phyloP scores from a whole-genome alignment of 2,329 filamentous ascomycete species.

The Colletotrichum filicis region DNA sequence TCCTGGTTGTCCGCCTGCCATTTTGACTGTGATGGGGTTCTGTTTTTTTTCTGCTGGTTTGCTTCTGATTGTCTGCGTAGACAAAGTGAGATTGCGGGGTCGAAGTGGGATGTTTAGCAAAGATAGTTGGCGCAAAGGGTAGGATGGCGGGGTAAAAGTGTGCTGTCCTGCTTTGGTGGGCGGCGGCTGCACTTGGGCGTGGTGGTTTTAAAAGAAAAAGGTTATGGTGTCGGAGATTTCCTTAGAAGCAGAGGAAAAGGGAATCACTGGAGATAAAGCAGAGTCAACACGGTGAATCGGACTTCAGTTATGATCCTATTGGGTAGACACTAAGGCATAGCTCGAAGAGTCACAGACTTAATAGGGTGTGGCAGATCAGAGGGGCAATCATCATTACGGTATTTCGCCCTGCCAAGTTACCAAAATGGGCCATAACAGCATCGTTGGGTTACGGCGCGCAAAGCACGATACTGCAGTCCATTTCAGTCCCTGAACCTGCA shows the following conservation, averaged over 20 bases:
- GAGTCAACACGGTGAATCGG: neutral
- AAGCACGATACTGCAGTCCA: constrained; percentile 12
- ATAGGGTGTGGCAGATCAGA: constrained; percentile 3
- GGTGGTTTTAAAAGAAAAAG: neutral
- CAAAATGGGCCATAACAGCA: neutral
- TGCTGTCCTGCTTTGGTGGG: constrained; percentile 11
- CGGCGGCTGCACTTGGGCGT: constrained; percentile 16
- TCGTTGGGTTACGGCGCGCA: neutral
- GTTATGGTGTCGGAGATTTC: neutral
- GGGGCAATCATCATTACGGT: constrained; percentile 10
- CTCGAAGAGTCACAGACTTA: constrained; percentile 16
- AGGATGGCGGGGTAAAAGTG: constrained; percentile 29
- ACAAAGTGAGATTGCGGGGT: constrained; percentile 34
- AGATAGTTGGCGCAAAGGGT: constrained; percentile 7
- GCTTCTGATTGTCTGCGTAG: constrained; percentile 1
- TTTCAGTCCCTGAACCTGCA: constrained; percentile 1
- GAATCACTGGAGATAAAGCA: neutral
- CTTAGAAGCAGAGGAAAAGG: neutral
- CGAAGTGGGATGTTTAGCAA: constrained; percentile 31
- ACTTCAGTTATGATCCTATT: neutral
- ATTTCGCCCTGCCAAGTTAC: too few species aligned
- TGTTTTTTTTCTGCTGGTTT: constrained; percentile 26
- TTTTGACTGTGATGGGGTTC: constrained; percentile 44
- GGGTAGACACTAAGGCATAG: neutral
- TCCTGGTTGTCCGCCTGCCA: constrained; percentile 60